Conservation (phyloP, 495 filamentous ascomycete species). For the Xylaria sp. region DNA sequence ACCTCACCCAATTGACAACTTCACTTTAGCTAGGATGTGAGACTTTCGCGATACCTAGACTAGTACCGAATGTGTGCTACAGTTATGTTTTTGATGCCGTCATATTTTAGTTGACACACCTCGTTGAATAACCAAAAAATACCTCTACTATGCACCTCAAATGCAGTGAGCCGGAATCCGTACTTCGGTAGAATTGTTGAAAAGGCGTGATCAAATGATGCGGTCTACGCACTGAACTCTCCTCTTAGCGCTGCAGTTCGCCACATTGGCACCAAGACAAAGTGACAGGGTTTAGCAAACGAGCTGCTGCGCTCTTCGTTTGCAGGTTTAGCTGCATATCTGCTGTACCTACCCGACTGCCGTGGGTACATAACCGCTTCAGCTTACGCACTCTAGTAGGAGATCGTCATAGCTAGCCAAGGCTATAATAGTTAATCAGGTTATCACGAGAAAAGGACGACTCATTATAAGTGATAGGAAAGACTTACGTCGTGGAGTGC, state of each 20-base stretch:
- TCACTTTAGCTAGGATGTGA: background rate
- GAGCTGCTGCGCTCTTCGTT: background rate
- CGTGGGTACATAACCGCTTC: background rate
- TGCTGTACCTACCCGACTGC: conserved; percentile 11
- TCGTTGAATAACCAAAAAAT: background rate
- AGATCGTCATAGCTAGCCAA: too few species aligned
- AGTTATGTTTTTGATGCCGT: background rate
- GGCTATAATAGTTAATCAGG: too few species aligned
- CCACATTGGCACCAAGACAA: conserved; percentile 3
- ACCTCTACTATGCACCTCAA: background rate
- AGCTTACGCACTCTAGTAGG: conserved; percentile 8
- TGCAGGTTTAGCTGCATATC: conserved; percentile 17
- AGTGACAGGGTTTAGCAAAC: background rate
- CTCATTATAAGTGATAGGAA: conserved; percentile 7
- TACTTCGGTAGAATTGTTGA: background rate
- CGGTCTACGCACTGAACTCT: background rate
- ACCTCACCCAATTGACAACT: background rate
- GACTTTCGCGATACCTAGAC: background rate
- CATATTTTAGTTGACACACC: background rate
- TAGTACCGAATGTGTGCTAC: background rate
- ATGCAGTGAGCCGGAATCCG: background rate
- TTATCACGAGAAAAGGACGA: background rate
- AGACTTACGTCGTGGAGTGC: background rate
- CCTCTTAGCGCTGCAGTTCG: background rate
- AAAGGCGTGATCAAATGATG: background rate